Conservation (phyloP, 345 rosid species). For the Gossypioides kirkii region DNA sequence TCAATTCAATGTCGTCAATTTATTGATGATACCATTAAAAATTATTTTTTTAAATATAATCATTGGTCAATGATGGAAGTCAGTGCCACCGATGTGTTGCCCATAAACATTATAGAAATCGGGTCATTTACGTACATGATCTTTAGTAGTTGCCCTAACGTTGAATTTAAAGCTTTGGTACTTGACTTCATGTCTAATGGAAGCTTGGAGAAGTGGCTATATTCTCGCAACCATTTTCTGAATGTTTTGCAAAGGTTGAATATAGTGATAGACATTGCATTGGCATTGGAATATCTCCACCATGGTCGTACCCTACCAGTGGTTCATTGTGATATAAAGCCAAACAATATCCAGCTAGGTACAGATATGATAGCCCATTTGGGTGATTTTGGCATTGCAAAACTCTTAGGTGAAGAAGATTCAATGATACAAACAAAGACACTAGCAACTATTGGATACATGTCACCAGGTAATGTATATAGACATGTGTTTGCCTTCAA, state of each 20-base stretch:
- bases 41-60: no score
- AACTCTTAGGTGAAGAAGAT: not conserved
- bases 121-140: no score
- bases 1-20: no score
- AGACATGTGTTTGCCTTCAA: not conserved
- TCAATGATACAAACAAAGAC: slow-evolving; percentile 1
- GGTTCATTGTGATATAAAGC: slow-evolving; percentile 16
- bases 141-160: slow-evolving; percentile 14
- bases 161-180: slow-evolving; percentile 20
- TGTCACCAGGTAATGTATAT: slow-evolving; percentile 15
- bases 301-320: not conserved
- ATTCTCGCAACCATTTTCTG: not conserved
- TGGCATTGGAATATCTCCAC: slow-evolving; percentile 8
- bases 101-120: no score
- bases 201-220: slow-evolving; percentile 16
- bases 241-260: slow-evolving; percentile 9
- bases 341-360: slow-evolving; percentile 1
- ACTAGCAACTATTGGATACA: slow-evolving; percentile 5
- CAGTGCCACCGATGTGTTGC: no score
- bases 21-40: no score
- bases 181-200: slow-evolving; percentile 22
- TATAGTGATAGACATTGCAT: not conserved
- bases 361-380: slow-evolving; percentile 5
- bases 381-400: slow-evolving; percentile 13
- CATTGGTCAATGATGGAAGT: no score